Evolutionary conservation across 2,329 filamentous ascomycete genomes (phyloP), one percentile per base, ranked within the genome.

Genomic region (Myriosclerotinia scirpicola): DNA sequence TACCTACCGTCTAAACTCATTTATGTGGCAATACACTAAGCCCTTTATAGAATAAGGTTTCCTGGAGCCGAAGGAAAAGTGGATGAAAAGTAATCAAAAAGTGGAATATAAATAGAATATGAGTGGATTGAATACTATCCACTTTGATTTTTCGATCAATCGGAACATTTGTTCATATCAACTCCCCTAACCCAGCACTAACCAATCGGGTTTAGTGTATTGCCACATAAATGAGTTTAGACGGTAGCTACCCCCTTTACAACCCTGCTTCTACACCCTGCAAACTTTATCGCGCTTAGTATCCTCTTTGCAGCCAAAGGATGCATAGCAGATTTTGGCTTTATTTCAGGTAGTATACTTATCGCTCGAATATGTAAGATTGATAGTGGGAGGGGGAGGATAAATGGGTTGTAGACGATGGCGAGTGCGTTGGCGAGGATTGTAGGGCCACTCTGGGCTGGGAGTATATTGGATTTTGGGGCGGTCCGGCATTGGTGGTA

Each of bases 251-350:
- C 56, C 11, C 64, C 64, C 11, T 66, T 66, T 8, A 55, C 48
- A 36, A 5, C 38, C 8, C 64, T 66, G 17, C 50, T 62, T 22
- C 56, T 56, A 34, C 38, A 38, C 1, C 55, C 48, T 14, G 5
- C 20, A 20, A 59, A 54, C 34, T 62, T 61, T 14, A 38, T 54
- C 6, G 40, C 26, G n/a, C 56, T 66, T 34, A 26, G 46, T 22
- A 36, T 54, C 15, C 26, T 66, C n/a, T 36, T 62, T 15, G 34
- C n/a, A 7, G 8, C 46, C 5, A 54, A 62, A n/a, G 56, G 55
- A 46, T 54, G 44, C 42, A 34, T 61, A 12, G 17, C 17, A n/a
- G 55, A 59, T 50, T 62, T 62, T 42, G 55, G 54, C 9, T 66
- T 26, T 38, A 30, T 15, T 3, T 54, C 44, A 12, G 22, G 44